phyloP scores from a whole-genome alignment of 2,329 filamentous ascomycete genomes.

The Pseudogymnoascus sp. region DNA sequence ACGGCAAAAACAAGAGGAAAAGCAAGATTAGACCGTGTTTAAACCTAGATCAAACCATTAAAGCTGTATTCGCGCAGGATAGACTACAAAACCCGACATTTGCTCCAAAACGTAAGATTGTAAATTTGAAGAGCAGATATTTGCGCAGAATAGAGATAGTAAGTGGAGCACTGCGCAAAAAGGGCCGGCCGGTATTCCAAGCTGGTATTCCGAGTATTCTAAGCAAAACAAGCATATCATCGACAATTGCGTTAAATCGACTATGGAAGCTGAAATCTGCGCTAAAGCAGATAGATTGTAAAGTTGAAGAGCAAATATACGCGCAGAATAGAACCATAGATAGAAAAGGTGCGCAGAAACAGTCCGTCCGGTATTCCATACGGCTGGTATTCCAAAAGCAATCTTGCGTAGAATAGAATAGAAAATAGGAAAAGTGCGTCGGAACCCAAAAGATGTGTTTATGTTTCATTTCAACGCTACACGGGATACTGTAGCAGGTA shows the following conservation, averaged over 20 bases:
- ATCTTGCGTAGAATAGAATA: not conserved
- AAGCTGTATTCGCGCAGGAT: not conserved
- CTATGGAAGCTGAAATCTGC: too few species aligned
- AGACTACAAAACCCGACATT: not conserved
- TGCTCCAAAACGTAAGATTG: not conserved
- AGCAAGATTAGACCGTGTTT: not conserved
- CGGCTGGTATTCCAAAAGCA: too few species aligned
- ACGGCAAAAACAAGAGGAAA: not conserved
- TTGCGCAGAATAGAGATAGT: not conserved
- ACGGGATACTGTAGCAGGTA: too few species aligned
- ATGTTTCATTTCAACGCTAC: too few species aligned
- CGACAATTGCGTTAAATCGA: too few species aligned
- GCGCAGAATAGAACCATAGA: too few species aligned
- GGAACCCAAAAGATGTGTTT: too few species aligned
- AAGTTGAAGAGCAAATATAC: not conserved
- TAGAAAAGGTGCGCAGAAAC: too few species aligned
- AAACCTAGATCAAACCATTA: not conserved
- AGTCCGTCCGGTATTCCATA: too few species aligned
- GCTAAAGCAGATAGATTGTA: too few species aligned
- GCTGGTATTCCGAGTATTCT: too few species aligned
- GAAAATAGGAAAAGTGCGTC: not conserved
- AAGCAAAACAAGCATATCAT: too few species aligned
- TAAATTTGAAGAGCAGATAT: not conserved
- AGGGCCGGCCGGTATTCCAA: not conserved
- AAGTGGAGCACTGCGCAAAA: not conserved